A percentile compares a stretch with the other conserved stretches of the same genome.
Evolutionary conservation across 192 early-diverging fungal species (phyloP).

Genomic region (Lobulomyces angularis): DNA sequence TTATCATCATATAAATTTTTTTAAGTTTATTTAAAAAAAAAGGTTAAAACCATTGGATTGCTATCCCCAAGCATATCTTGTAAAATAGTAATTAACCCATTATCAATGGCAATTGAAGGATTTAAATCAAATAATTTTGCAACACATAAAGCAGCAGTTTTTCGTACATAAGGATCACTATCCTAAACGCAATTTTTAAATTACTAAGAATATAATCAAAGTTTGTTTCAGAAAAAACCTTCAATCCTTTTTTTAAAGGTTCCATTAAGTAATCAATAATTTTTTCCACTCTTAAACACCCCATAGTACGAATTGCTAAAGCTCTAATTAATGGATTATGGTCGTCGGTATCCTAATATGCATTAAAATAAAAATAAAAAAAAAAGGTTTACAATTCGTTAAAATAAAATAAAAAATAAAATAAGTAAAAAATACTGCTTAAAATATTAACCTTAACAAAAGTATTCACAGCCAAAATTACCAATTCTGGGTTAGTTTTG

Average conservation of each 20-base stretch:
- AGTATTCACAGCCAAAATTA: slow-evolving; percentile 91
- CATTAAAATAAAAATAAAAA: neutral
- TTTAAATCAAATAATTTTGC: slow-evolving; percentile 91
- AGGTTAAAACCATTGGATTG: slow-evolving; percentile 77
- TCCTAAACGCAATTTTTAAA: slow-evolving; percentile 37
- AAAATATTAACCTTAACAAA: slow-evolving; percentile 73
- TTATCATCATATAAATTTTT: neutral
- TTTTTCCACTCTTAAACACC: slow-evolving; percentile 88
- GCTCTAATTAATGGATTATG: slow-evolving; percentile 88
- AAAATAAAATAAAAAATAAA: slow-evolving; percentile 8
- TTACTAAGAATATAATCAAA: slow-evolving; percentile 7
- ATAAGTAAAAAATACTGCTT: neutral
- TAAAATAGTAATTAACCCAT: slow-evolving; percentile 75
- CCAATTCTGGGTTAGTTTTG: slow-evolving; percentile 88
- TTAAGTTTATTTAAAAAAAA: slow-evolving; percentile 7
- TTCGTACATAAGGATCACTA: slow-evolving; percentile 92
- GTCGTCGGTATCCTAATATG: slow-evolving; percentile 77
- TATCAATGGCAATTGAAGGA: slow-evolving; percentile 75
- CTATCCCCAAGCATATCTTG: slow-evolving; percentile 85
- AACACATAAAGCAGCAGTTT: slow-evolving; percentile 92
- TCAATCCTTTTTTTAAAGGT: slow-evolving; percentile 78
- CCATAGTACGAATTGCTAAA: slow-evolving; percentile 95
- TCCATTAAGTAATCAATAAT: slow-evolving; percentile 88
- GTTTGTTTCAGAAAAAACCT: slow-evolving; percentile 15
- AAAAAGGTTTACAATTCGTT: slow-evolving; percentile 1